These are phyloP conservation scores for Cyberlindnera galapagoensis DNA, from an alignment of 805 yeast genomes.

Conservation along the genomic window DNA sequence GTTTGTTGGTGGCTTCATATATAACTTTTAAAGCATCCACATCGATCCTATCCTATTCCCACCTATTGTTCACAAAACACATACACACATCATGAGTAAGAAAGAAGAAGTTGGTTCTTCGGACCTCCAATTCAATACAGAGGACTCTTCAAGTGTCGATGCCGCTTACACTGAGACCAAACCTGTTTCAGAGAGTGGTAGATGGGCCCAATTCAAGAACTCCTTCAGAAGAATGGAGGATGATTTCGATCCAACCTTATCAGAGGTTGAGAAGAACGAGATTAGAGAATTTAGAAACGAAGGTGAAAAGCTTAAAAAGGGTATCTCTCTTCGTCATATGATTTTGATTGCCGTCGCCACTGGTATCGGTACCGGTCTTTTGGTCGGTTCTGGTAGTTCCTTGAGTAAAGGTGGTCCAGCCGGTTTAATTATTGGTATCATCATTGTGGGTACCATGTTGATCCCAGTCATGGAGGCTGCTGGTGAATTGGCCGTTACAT, in stretches of 20 bases:
- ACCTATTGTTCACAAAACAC: too few species aligned
- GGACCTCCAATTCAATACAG: constrained; percentile 13
- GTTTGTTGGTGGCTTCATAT: too few species aligned
- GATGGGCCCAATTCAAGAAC: constrained; percentile 27
- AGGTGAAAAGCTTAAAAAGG: constrained; percentile 31
- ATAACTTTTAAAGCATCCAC: too few species aligned
- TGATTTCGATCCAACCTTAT: constrained; percentile 33
- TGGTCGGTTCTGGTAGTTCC: constrained; percentile 61
- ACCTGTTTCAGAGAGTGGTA: constrained; percentile 3
- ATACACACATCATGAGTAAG: constrained; percentile 4
- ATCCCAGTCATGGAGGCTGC: constrained; percentile 54
- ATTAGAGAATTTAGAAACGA: constrained; percentile 16
- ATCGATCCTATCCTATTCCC: too few species aligned
- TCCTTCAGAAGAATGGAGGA: constrained; percentile 28
- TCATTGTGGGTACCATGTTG: constrained; percentile 54
- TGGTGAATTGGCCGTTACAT: constrained; percentile 43
- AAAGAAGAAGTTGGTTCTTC: constrained; percentile 9
- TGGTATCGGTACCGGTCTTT: constrained; percentile 69
- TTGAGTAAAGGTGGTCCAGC: constrained; percentile 61
- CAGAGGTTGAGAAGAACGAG: constrained; percentile 34
- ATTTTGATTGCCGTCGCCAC: constrained; percentile 74
- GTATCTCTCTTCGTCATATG: constrained; percentile 46
- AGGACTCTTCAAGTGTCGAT: constrained; percentile 16
- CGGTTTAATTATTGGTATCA: constrained; percentile 49
- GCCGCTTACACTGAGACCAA: constrained; percentile 17